Percentiles rank a stretch among this genome's conserved stretches.
phyloP scores from a whole-genome alignment of 768 basidiomycete species.

The Lentinus brumalis region DNA sequence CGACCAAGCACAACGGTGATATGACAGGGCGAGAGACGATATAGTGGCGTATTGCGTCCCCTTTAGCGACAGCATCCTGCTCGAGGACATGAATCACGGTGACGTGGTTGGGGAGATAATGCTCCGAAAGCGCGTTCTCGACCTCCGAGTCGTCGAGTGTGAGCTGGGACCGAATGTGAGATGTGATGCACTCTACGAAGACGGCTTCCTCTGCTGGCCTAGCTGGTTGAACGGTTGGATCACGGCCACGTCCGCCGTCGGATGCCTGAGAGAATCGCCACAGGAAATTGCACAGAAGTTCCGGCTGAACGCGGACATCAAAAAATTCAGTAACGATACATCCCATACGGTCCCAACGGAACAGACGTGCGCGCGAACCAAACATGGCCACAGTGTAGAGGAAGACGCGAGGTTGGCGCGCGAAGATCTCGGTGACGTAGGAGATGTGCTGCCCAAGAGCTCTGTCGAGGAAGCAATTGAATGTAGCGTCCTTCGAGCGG shows the following conservation, averaged over 20 bases:
- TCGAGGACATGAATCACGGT: too few relatives aligned
- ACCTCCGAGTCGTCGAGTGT: background rate
- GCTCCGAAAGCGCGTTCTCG: too few relatives aligned
- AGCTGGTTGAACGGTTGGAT: conserved; percentile 9
- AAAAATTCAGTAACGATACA: conserved; percentile 32
- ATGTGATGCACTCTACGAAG: conserved; percentile 1
- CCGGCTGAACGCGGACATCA: conserved; percentile 23
- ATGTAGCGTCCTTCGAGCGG: too few relatives aligned
- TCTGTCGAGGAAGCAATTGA: background rate
- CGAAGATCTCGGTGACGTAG: conserved; percentile 4
- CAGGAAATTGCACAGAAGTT: conserved; percentile 31
- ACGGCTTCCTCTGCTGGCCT: background rate
- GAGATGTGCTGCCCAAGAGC: background rate
- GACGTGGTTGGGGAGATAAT: too few relatives aligned
- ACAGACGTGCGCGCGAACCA: conserved; percentile 29
- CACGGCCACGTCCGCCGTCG: conserved; percentile 27
- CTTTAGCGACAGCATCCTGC: background rate
- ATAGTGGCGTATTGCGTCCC: background rate
- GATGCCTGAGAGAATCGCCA: conserved; percentile 29
- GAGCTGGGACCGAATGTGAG: background rate
- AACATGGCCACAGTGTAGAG: conserved; percentile 32
- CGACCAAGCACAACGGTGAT: background rate
- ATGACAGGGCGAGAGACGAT: conserved; percentile 11
- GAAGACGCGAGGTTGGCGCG: conserved; percentile 32
- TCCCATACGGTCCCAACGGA: conserved; percentile 37